Conservation (phyloP, 495 filamentous ascomycete genomes). For the Trichoderma reesei region DNA sequence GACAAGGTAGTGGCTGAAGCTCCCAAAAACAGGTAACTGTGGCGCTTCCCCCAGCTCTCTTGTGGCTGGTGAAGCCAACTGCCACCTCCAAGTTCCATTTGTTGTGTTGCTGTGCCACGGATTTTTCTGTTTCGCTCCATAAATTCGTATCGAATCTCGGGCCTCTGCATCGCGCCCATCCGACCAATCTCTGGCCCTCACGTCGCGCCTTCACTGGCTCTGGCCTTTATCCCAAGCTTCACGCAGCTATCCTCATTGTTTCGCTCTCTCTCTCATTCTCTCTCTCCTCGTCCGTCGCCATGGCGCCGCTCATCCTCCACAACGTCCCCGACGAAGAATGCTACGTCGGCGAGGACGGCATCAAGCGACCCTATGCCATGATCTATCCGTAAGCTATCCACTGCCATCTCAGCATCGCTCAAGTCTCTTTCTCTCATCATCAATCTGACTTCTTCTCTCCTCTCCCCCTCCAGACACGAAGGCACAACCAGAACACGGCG, state of each 20-base stretch:
- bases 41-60: neutral
- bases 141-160: neutral
- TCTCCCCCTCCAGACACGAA: slow-evolving; percentile 23
- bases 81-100: too few relatives aligned
- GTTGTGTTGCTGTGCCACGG: neutral
- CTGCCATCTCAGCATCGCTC: too few relatives aligned
- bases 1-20: neutral
- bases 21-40: neutral
- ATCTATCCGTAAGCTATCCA: slow-evolving; percentile 39
- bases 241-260: neutral
- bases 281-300: slow-evolving; percentile 16
- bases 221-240: neutral
- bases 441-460: slow-evolving; percentile 3
- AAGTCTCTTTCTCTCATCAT: neutral
- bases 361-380: slow-evolving; percentile 47
- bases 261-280: too few relatives aligned
- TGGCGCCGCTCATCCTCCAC: slow-evolving; percentile 48
- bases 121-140: neutral
- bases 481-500: slow-evolving; percentile 31
- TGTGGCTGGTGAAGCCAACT: slow-evolving; percentile 4
- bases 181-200: neutral
- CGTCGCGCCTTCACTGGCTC: neutral
- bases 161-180: neutral
- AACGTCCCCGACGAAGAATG: slow-evolving; percentile 51
- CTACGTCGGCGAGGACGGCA: slow-evolving; percentile 46